Evolutionary conservation across 2,329 filamentous ascomycete species (phyloP), one percentile per base, ranked within the genome.

Genomic region (Zalaria obscura): DNA sequence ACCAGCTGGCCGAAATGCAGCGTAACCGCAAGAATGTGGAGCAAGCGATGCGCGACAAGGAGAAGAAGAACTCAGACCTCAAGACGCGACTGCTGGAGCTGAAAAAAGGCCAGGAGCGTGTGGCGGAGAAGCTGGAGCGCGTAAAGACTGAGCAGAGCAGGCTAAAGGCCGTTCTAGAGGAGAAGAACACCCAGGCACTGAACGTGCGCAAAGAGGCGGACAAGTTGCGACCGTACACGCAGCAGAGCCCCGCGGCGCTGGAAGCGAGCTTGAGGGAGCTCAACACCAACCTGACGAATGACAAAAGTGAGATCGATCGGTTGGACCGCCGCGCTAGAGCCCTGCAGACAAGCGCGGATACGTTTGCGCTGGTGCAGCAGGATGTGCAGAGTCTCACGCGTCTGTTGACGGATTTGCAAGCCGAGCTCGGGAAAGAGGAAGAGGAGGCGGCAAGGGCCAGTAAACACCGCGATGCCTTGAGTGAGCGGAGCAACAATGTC

Each of bases 301-400:
- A 95, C 59, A 89, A 89, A 56, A 68, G 76, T 6, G 83, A 89
- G 46, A 93, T 95, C 46, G 89, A 96, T 55, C 69, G 78, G 1
- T 74, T 96, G 36, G 91, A 98, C 59, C 79, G 85, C 48, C 76
- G 89, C 42, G 78, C 83, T n/a, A 75, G 91, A 45, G 89, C 87
- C 0, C 69, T 98, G 25, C 88, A 96, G 56, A 96, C 89, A 1
- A 93, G 85, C 5, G 78, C 80, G 3, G 89, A 96, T 59, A 89
- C 87, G 0, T 96, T 96, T 57, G 71, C 75, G 3, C 79, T 93
- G 0, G 85, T 95, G 1, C 72, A 80, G 5, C 76, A 81, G 7
- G 91, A 98, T 54, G 86, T 98, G 10, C 78, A 83, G 5, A 80
- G 82, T 2, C 93, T 88, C 55, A 87, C 87, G 54, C 89, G 89